These are phyloP conservation scores for Ceratocystis albifundus DNA, from an alignment of 2,329 filamentous ascomycete genomes.

Conservation along the genomic window DNA sequence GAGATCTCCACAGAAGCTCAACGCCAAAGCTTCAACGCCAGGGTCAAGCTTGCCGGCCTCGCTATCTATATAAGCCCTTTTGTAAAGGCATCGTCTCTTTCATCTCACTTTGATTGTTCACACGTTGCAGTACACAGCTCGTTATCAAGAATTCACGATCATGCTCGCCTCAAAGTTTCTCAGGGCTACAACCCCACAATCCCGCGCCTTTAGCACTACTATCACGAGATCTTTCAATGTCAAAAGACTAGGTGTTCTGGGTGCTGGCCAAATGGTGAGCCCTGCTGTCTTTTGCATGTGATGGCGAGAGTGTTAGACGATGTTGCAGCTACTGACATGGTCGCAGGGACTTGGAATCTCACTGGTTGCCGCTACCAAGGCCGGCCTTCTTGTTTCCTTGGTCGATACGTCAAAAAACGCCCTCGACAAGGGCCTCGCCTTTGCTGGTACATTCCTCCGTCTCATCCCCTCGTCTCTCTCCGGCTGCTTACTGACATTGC, in stretches of 20 bases:
- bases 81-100: neutral
- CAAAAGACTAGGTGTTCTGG: constrained; percentile 80
- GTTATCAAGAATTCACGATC: neutral
- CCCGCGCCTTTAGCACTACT: constrained; percentile 58
- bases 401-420: constrained; percentile 76
- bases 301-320: neutral
- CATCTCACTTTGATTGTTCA: neutral
- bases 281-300: neutral
- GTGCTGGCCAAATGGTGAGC: constrained; percentile 88
- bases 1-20: constrained; percentile 22
- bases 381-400: constrained; percentile 70
- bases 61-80: neutral
- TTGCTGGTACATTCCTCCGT: constrained; percentile 53
- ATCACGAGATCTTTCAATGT: constrained; percentile 52
- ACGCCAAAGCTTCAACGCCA: constrained; percentile 27
- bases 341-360: constrained; percentile 84
- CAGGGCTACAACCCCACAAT: neutral
- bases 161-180: neutral
- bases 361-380: constrained; percentile 77
- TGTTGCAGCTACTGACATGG: constrained; percentile 21
- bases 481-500: neutral
- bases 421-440: constrained; percentile 77
- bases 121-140: neutral
- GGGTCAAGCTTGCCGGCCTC: neutral
- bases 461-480: neutral